A percentile compares a stretch with the other conserved stretches of the same genome.
Evolutionary conservation across 2,329 filamentous ascomycete genomes (phyloP).

Genomic region (Aspergillus bombycis): DNA sequence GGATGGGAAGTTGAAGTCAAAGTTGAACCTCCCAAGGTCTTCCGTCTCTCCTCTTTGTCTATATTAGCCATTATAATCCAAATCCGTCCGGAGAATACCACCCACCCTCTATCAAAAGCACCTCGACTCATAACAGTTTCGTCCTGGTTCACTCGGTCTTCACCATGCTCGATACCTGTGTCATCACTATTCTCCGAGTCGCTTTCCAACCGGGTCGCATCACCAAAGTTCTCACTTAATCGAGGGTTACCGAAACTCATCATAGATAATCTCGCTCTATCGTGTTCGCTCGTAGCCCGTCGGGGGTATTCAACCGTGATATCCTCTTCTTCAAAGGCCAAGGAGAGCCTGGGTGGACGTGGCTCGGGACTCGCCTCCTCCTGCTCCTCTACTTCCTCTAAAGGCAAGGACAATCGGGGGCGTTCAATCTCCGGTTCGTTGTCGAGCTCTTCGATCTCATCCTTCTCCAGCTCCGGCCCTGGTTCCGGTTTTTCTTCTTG

Average conservation of each 20-base stretch:
- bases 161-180: slow-evolving; percentile 39
- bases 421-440: slow-evolving; percentile 49
- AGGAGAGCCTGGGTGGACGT: slow-evolving; percentile 42
- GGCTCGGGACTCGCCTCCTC: slow-evolving; percentile 46
- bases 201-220: slow-evolving; percentile 50
- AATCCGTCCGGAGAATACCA: background rate
- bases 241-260: slow-evolving; percentile 47
- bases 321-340: slow-evolving; percentile 51
- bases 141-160: slow-evolving; percentile 37
- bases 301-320: slow-evolving; percentile 50
- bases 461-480: slow-evolving; percentile 23
- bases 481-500: slow-evolving; percentile 33
- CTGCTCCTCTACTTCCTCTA: slow-evolving; percentile 51
- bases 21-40: slow-evolving; percentile 45
- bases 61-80: slow-evolving; percentile 18
- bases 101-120: slow-evolving; percentile 45
- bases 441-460: slow-evolving; percentile 52
- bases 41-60: slow-evolving; percentile 46
- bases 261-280: slow-evolving; percentile 43
- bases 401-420: slow-evolving; percentile 48
- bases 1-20: slow-evolving; percentile 45
- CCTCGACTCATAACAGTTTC: slow-evolving; percentile 42
- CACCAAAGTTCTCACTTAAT: slow-evolving; percentile 56
- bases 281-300: slow-evolving; percentile 42
- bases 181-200: slow-evolving; percentile 44